phyloP scores from a whole-genome alignment of 371 early-diverging fungal species.

The Mortierella sp. region DNA sequence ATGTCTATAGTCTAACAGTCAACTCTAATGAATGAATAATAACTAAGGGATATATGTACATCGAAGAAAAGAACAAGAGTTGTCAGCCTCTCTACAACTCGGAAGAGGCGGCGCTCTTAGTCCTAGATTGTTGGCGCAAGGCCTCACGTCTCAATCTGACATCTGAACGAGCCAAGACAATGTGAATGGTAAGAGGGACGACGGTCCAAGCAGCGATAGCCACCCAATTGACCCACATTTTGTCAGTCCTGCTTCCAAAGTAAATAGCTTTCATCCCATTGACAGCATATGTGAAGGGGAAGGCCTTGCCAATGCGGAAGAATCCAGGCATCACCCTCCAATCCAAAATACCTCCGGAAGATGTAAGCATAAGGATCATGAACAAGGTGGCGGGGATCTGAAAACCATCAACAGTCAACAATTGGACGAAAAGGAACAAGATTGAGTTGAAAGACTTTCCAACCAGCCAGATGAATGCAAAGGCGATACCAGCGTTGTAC shows the following conservation, averaged over 20 bases:
- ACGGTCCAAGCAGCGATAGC: slow-evolving; percentile 54
- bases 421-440: slow-evolving; percentile 39
- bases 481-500: slow-evolving; percentile 45
- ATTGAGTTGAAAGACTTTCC: slow-evolving; percentile 47
- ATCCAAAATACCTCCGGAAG: slow-evolving; percentile 52
- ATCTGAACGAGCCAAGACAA: slow-evolving; percentile 44
- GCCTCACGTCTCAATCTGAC: slow-evolving; percentile 46
- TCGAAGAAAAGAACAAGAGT: no score
- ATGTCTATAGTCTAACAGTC: no score
- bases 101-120: background rate
- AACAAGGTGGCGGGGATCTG: slow-evolving; percentile 49
- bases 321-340: slow-evolving; percentile 48
- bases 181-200: slow-evolving; percentile 33
- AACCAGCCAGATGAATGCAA: slow-evolving; percentile 51
- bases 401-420: slow-evolving; percentile 56
- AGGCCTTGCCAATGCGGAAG: slow-evolving; percentile 47
- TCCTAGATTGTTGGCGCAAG: slow-evolving; percentile 25
- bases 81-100: no score
- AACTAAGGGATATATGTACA: no score
- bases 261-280: slow-evolving; percentile 45
- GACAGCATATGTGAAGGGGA: slow-evolving; percentile 55
- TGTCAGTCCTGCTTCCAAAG: slow-evolving; percentile 41
- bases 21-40: no score
- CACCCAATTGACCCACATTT: slow-evolving; percentile 59
- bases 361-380: slow-evolving; percentile 55